phyloP scores from a whole-genome alignment of 1,284 basidiomycete genomes.

The Wolfiporia cocos region DNA sequence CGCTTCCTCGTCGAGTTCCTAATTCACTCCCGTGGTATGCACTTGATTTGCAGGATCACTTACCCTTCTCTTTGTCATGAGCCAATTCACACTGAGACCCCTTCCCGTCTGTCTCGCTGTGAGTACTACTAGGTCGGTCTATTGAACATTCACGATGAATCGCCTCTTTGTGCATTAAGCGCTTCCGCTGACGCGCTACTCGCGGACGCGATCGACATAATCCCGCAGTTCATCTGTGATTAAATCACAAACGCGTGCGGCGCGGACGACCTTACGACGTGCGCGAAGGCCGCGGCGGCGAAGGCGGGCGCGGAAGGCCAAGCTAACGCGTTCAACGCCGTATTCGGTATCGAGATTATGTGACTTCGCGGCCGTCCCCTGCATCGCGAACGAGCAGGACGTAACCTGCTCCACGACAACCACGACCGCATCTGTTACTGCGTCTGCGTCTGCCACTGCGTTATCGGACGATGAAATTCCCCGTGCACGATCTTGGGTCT shows the following conservation, averaged over 20 bases:
- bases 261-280: constrained; percentile 48
- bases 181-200: constrained; percentile 34
- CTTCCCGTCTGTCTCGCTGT: no score
- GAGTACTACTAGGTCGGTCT: no score
- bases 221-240: constrained; percentile 51
- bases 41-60: no score
- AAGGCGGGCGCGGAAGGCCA: constrained; percentile 42
- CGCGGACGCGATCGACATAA: constrained; percentile 48
- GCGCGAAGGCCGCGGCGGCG: constrained; percentile 37
- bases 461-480: no score
- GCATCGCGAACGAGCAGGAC: constrained; percentile 24
- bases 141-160: not conserved
- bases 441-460: no score
- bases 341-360: constrained; percentile 40
- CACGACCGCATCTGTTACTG: not conserved
- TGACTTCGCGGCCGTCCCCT: constrained; percentile 22
- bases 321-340: constrained; percentile 54
- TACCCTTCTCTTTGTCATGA: no score
- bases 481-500: no score
- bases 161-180: constrained; percentile 15
- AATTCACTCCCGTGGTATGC: no score
- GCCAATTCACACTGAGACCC: no score
- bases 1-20: no score
- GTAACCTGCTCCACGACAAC: not conserved
- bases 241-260: constrained; percentile 43